Base-by-base conservation (phyloP, 345 rosid species). In the Anastatica hierochuntica region DNA sequence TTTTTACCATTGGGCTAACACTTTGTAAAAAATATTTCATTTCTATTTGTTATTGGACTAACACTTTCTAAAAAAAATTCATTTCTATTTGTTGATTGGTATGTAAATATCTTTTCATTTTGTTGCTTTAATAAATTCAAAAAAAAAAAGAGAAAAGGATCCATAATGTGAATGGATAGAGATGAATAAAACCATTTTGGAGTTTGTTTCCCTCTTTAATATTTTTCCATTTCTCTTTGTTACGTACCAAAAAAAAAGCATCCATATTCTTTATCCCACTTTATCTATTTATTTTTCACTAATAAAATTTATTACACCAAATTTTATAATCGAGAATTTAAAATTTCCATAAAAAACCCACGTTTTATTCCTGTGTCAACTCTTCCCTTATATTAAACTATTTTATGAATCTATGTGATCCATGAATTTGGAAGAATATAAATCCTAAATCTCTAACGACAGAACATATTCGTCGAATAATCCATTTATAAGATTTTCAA, bases 241-340 rank as follows among this genome's bases (percentile, higher is more conserved):
- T 55, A 47, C 37, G 56, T 42, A n/a, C n/a, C n/a, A n/a, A n/a
- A n/a, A 38, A 63, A 56, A 33, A 10, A 29, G 43, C 63, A 64
- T 53, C 51, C 52, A 56, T 46, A 64, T 30, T 34, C 52, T 49
- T 33, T 51, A n/a, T 43, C 50, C 57, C 58, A 56, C 57, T 64
- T 61, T 33, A 33, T 49, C 51, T 33, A 40, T 8, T 13, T 47
- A 50, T 64, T 44, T 40, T 3, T 54, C 47, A 14, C 9, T 14
- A 30, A 39, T 16, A 27, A 47, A 21, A 30, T 63, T 29, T 29
- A 18, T 37, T 13, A 0, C 10, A 63, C 10, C 24, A 15, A 63
- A n/a, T 38, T 38, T 38, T 30, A 30, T n/a, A 47, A 30, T 46
- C 34, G 15, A 64, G 10, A 10, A 46, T 46, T 27, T 29, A 29